Conservation (phyloP, 1,284 basidiomycete genomes). For the Boletus holoroseus region DNA sequence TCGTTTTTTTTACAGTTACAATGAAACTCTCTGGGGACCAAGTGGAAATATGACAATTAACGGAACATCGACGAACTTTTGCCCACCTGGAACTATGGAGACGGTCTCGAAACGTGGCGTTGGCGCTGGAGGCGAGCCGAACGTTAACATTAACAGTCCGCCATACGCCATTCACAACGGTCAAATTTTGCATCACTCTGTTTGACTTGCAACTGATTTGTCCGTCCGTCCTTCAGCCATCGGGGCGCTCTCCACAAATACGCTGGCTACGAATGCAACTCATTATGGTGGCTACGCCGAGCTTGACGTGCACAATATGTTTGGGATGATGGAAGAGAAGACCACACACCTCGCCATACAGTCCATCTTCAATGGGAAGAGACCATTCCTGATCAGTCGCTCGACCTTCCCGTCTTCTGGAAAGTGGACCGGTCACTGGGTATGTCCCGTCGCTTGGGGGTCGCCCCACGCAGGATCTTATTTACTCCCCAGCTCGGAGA, state of each 20-base stretch:
- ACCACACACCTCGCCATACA: conserved; percentile 36
- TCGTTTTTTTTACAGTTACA: conserved; percentile 45
- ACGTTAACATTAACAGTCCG: conserved; percentile 49
- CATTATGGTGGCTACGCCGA: conserved; percentile 37
- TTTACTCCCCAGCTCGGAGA: conserved; percentile 52
- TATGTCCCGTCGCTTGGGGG: conserved; percentile 20
- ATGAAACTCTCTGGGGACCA: conserved; percentile 54
- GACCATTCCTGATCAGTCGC: conserved; percentile 43
- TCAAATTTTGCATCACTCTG: conserved; percentile 17
- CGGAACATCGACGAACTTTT: conserved; percentile 52
- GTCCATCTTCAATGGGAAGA: conserved; percentile 30
- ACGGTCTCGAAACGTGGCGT: conserved; percentile 20
- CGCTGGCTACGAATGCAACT: conserved; percentile 39
- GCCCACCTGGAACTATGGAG: conserved; percentile 11
- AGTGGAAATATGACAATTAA: conserved; percentile 74
- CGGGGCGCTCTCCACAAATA: conserved; percentile 26
- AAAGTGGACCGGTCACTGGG: conserved; percentile 60
- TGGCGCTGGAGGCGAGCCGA: conserved; percentile 42
- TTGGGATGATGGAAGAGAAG: conserved; percentile 38
- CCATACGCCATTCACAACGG: conserved; percentile 73
- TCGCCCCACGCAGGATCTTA: neutral
- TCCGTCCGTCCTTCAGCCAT: conserved; percentile 13
- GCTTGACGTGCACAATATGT: conserved; percentile 41
- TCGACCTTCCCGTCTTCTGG: conserved; percentile 57
- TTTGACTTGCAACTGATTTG: neutral